Evolutionary conservation across 1,284 basidiomycete genomes (phyloP), one percentile per base, ranked within the genome.

Genomic region (Neotropicomus parvogracilis): DNA sequence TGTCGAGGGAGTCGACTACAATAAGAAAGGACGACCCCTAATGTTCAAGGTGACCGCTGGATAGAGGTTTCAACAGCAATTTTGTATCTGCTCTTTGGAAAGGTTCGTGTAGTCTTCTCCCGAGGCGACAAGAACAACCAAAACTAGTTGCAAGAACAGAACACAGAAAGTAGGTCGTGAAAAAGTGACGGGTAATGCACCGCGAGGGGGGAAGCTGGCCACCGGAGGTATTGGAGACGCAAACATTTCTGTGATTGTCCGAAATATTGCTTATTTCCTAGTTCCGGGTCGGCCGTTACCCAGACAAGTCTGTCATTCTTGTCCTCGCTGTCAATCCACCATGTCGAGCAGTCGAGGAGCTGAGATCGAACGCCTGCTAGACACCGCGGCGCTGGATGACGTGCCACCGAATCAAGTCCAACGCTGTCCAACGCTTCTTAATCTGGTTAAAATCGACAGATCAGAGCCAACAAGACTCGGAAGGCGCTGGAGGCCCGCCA

Each of bases 1-100:
- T 57, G 16, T 59, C 58, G 11, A 59, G 52, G 12, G 58, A 47
- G n/a, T 62, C 59, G 1, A 59, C 32, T 1, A 62, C 17, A n/a
- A 62, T 10, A 1, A 59, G 37, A 24, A 52, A 14, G 0, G 57
- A 48, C 27, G 37, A 17, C 2, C 6, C n/a, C 6, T 19, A 20
- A 5, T 14, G 27, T 16, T 41, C n/a, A n/a, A n/a, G 33, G 12
- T 16, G 8, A 24, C 24, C 24, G 19, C 32, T 45, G 8, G 56
- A 58, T 6, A 59, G 26, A 9, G 54, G 50, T 10, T 44, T 50
- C 2, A 52, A 16, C 3, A 59, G 21, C 3, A 61, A 32, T 27
- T 49, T 59, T 17, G 54, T 2, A 59, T n/a, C n/a, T n/a, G n/a
- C n/a, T n/a, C 51, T 39, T 59, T 61, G 10, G 21, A 34, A 3